Percentiles rank a stretch among this genome's conserved stretches.
phyloP scores from a whole-genome alignment of 495 filamentous ascomycete species.

The Zalerion maritima region DNA sequence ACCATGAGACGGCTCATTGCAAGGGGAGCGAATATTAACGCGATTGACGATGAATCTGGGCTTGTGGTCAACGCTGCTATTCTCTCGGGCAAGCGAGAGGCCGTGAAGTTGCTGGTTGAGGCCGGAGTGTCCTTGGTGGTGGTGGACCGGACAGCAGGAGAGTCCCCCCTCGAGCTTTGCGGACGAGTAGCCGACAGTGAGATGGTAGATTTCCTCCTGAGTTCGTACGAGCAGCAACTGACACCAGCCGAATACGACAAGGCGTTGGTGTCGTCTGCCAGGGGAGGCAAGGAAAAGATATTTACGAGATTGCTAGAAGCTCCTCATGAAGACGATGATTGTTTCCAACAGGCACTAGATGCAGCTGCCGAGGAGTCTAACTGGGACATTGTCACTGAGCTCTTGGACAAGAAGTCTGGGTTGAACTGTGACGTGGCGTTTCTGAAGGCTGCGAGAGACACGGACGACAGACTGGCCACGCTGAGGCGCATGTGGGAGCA shows the following conservation, averaged over 20 bases:
- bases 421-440: slow-evolving; percentile 13
- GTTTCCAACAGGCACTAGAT: slow-evolving; percentile 14
- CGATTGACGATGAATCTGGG: slow-evolving; percentile 13
- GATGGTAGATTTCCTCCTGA: slow-evolving; percentile 19
- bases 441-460: slow-evolving; percentile 12
- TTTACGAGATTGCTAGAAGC: slow-evolving; percentile 15
- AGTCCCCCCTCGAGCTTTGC: slow-evolving; percentile 15
- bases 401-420: slow-evolving; percentile 10
- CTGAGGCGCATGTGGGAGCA: slow-evolving; percentile 15
- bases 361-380: slow-evolving; percentile 13
- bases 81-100: slow-evolving; percentile 15
- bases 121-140: slow-evolving; percentile 14
- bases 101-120: slow-evolving; percentile 19
- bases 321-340: slow-evolving; percentile 11
- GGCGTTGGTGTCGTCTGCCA: slow-evolving; percentile 14
- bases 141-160: slow-evolving; percentile 10
- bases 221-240: slow-evolving; percentile 13
- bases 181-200: slow-evolving; percentile 15
- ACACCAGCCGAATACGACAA: slow-evolving; percentile 15
- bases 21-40: slow-evolving; percentile 17
- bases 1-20: slow-evolving; percentile 20
- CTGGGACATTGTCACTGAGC: slow-evolving; percentile 13
- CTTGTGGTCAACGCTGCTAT: slow-evolving; percentile 22
- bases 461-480: slow-evolving; percentile 13
- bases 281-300: slow-evolving; percentile 14